Evolutionary conservation across 2,329 filamentous ascomycete species (phyloP), one percentile per base, ranked within the genome.

Genomic region (Tolypocladium tropicale): DNA sequence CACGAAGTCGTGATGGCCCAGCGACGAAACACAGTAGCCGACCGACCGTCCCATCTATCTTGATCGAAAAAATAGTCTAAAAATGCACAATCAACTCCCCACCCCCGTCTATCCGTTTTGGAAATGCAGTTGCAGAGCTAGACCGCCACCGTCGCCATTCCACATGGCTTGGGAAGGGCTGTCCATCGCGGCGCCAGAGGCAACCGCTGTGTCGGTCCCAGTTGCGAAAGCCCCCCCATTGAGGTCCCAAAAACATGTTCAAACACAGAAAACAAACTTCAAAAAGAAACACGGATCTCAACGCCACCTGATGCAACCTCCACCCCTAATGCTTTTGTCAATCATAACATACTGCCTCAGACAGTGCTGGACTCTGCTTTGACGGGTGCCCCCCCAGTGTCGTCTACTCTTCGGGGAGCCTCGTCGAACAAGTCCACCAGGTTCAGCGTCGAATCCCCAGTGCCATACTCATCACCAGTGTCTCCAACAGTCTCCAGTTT

Each of bases 401-500:
- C 54, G 37, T 28, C 49, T 34, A 37, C 49, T 53, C 49, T 33
- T 52, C 50, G 39, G 5, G 39, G 39, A 33, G 23, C 37, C 32
- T 34, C 21, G 37, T 39, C 50, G 54, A 55, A 55, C 18, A 90
- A 75, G 63, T 84, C 77, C 65, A 83, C 82, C 85, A 89, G 88
- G 70, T 89, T 81, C 58, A 89, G 75, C 9, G 83, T 87, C 62
- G 87, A 75, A 66, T 86, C 79, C 60, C 76, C 75, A 43, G 82
- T 73, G 7, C 83, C 85, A 65, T 85, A 89, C 57, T 81, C 78
- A 60, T 84, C 81, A 65, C 88, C 83, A 59, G 89, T 86, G 55
- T 85, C 81, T 60, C 80, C 83, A 32, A 89, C 78, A 34, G 84
- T 86, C 60, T 86, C 86, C 56, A 86, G 72, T 61, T 87, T 83